phyloP scores from a whole-genome alignment of 2,329 filamentous ascomycete species.

The Sclerotiophoma versabilis region DNA sequence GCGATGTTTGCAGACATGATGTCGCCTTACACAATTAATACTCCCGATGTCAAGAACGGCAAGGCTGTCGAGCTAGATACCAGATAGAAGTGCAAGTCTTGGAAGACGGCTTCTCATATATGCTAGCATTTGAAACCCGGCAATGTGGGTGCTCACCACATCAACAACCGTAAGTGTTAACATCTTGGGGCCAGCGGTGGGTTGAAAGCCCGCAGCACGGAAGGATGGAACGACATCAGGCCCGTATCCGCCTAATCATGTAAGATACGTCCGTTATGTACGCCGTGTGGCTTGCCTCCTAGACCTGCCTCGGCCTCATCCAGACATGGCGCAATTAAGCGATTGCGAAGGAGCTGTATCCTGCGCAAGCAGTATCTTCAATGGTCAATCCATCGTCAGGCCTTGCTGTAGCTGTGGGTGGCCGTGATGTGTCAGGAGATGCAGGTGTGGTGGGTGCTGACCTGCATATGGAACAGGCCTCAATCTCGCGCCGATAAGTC shows the following conservation, averaged over 20 bases:
- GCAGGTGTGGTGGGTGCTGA: not conserved
- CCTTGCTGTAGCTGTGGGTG: not conserved
- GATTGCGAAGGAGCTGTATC: constrained; percentile 3
- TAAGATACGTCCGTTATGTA: constrained; percentile 6
- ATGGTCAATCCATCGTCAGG: not conserved
- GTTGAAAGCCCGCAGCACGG: not conserved
- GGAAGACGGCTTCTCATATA: not conserved
- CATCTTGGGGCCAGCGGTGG: not conserved
- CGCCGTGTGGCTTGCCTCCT: constrained; percentile 6
- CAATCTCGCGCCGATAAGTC: no score
- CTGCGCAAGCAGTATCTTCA: not conserved
- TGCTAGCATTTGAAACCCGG: not conserved
- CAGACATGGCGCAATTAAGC: constrained; percentile 2
- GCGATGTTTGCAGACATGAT: not conserved
- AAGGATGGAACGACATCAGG: constrained; percentile 2
- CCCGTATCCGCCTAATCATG: constrained; percentile 3
- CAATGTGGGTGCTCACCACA: constrained; percentile 1
- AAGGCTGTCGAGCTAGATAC: not conserved
- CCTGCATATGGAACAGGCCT: not conserved
- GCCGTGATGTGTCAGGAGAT: not conserved
- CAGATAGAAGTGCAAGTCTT: not conserved
- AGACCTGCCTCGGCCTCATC: not conserved
- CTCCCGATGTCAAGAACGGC: not conserved
- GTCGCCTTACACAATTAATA: not conserved
- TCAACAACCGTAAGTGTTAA: not conserved